phyloP scores from a whole-genome alignment of 2,329 filamentous ascomycete genomes.

The Emydomyces testavorans region DNA sequence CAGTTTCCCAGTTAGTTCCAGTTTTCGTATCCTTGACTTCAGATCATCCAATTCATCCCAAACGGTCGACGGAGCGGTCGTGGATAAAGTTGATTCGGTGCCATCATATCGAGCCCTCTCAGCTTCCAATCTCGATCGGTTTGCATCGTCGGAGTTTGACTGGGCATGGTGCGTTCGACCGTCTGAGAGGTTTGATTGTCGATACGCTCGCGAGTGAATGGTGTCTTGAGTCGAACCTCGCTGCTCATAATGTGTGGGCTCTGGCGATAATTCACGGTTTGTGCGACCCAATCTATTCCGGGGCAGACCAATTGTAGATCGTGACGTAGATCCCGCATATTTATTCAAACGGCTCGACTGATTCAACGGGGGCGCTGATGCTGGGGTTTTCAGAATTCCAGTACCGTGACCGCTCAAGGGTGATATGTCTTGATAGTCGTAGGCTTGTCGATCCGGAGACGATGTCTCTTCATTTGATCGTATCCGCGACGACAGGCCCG shows the following conservation, averaged over 20 bases:
- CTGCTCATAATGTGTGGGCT: constrained; percentile 20
- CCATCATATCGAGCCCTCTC: constrained; percentile 44
- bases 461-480: constrained; percentile 26
- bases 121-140: constrained; percentile 23
- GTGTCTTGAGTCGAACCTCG: constrained; percentile 15
- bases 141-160: constrained; percentile 28
- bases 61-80: constrained; percentile 78
- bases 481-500: constrained; percentile 28
- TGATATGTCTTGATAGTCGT: constrained; percentile 24
- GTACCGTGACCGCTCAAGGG: constrained; percentile 24
- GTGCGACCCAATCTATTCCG: constrained; percentile 29
- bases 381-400: constrained; percentile 22
- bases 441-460: constrained; percentile 28
- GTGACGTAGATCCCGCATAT: constrained; percentile 26
- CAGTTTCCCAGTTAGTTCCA: constrained; percentile 81
- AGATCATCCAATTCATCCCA: constrained; percentile 97
- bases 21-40: constrained; percentile 79
- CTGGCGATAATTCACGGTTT: constrained; percentile 28
- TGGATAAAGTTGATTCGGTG: constrained; percentile 79
- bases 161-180: constrained; percentile 27
- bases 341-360: constrained; percentile 26
- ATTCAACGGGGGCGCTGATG: constrained; percentile 32
- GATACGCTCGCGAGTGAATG: constrained; percentile 21
- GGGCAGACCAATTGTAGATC: constrained; percentile 29
- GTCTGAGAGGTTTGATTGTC: constrained; percentile 28